Base-by-base conservation (phyloP, 306 rosid genomes). In the Acacia melanoxylon region DNA sequence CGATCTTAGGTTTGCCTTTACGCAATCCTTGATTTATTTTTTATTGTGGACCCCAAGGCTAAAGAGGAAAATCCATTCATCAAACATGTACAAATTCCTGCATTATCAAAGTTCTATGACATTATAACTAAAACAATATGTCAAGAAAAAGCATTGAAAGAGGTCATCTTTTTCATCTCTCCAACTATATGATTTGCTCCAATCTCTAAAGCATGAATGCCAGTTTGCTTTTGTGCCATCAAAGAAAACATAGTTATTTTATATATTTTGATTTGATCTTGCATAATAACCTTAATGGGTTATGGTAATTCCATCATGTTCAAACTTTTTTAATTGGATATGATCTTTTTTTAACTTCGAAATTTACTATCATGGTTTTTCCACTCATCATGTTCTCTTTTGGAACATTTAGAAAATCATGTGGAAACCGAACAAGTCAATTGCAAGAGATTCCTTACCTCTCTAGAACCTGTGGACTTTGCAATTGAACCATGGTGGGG, bases 401-500 rank as follows among this genome's bases (percentile, higher is more conserved):
- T 88, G 91, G 94, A 82, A 84, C n/a, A 78, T 87, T 81, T 92
- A 96, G 99, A 96, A 96, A 93, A 93, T 96, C 81, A 96, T 92
- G 99, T 93, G 98, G 99, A 96, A 96, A 89, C 86, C 93, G 83
- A 96, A 96, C 88, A 96, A 96, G 90, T 93, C 99, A 71, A 95
- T 95, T 83, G 99, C 99, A 69, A 95, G 91, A 85, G 99, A 95
- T 93, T 61, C 24, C 59, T 85, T 95, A 85, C 99, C n/a, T n/a
- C 99, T 37, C 83, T 87, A 48, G 98, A 91, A 72, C 98, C 99
- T 77, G 97, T 91, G 72, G 99, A 95, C 81, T 93, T 95, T 84
- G 85, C 90, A 68, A 91, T 95, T 80, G 99, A 95, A 82, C 93
- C 98, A 27, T n/a, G n/a, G n/a, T n/a, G n/a, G n/a, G n/a, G n/a